Evolutionary conservation across 2,329 filamentous ascomycete genomes (phyloP), one percentile per base, ranked within the genome.

Genomic region (Stachybotrys elegans): DNA sequence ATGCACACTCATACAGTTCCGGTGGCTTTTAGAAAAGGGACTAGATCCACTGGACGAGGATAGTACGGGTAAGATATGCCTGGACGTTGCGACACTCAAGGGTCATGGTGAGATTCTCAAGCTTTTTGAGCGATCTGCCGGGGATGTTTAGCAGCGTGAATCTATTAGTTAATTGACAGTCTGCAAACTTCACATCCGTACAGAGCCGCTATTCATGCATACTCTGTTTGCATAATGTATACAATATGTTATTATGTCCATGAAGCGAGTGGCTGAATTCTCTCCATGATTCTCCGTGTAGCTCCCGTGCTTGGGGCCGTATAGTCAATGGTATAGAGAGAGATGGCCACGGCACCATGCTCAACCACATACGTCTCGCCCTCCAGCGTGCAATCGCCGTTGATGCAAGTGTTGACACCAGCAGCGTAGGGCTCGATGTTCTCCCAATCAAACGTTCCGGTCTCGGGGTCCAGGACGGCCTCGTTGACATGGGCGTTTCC

Each of bases 241-340:
- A n/a, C n/a, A n/a, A 34, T 34, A 16, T 16, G 3, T 16, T 17
- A 34, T 34, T 34, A 34, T 7, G 31, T 17, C 31, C 31, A 34
- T 11, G 38, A 25, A 17, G 38, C 23, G 16, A 60, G 47, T 5
- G 51, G 50, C n/a, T 51, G 40, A 3, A 58, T 45, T 13, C 58
- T 48, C 19, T 57, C 43, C 40, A 54, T 52, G 21, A 62, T 57
- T 29, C 34, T 53, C 37, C 0, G 57, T 53, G n/a, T 54, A 53
- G 4, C 43, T 22, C 22, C 38, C 1, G 49, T 52, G 36, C 37
- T 56, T 2, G 73, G 74, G 6, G 73, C 72, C 51, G 69, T 66
- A 48, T 75, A 76, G 44, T 78, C 73, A 17, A 75, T 65, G 0
- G 70, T 74, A 46, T 75, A 78, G 0, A 75, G 59, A 1, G 61